Conservation (phyloP, 139 green algal genomes). For the Chlorella sorokiniana region DNA sequence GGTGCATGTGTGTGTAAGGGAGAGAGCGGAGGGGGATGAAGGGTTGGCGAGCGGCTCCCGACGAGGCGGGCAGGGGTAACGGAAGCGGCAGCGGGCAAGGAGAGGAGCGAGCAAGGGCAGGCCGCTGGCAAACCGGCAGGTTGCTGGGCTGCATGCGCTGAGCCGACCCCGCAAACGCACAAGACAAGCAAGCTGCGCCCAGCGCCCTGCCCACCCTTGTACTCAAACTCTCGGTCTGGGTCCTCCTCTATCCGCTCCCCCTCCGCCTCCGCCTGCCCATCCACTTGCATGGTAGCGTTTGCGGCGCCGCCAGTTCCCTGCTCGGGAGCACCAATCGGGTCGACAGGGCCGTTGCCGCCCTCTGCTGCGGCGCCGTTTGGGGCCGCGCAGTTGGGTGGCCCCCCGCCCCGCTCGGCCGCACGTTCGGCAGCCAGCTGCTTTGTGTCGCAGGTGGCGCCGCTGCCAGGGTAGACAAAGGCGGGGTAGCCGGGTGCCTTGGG, state of each 20-base stretch:
- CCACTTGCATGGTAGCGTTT: not conserved
- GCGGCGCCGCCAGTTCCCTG: not conserved
- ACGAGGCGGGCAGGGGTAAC: no score
- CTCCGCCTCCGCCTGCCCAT: not conserved
- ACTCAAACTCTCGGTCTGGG: conserved; percentile 50
- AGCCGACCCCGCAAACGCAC: no score
- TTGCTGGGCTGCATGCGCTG: no score
- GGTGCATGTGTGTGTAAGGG: no score
- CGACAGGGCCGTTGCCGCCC: not conserved
- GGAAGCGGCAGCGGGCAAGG: no score
- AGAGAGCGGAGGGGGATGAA: no score
- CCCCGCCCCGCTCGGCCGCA: not conserved
- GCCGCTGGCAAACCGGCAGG: no score
- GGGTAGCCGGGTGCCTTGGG: conserved; percentile 38
- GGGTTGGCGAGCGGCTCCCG: no score
- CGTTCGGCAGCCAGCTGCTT: not conserved
- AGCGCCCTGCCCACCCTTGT: conserved; percentile 4
- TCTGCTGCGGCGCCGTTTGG: conserved; percentile 1
- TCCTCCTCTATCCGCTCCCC: conserved; percentile 40
- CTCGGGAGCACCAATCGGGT: no score
- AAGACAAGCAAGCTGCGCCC: not conserved
- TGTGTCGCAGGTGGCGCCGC: conserved; percentile 80
- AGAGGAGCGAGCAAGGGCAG: no score
- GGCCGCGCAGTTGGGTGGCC: conserved; percentile 16
- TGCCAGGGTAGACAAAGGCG: conserved; percentile 82